Evolutionary conservation across 2,329 filamentous ascomycete species (phyloP), one percentile per base, ranked within the genome.

Genomic region (Microsporum audouinii): DNA sequence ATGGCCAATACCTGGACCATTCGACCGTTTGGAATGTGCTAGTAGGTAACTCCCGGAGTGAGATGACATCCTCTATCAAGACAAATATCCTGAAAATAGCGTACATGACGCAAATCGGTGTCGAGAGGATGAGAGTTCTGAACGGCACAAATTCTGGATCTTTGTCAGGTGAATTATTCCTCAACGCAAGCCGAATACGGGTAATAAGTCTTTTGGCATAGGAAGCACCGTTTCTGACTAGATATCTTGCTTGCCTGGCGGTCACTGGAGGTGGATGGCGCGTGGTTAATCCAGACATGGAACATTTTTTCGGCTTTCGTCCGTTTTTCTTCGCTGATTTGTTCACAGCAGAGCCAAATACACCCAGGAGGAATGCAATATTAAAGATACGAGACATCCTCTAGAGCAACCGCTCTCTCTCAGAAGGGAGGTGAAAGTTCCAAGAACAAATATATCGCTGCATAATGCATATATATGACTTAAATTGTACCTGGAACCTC

Each of bases 371-470:
- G 17, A 23, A 23, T 23, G 10, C 39, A 31, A 58, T 27, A 29
- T 41, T 61, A 4, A 47, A 31, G 7, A 58, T 17, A 36, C 2
- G 41, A 3, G 55, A 14, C 5, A 58, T 36, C 4, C 38, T 57
- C 60, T 57, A 62, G 38, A 49, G 4, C 6, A 59, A 2, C 8
- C 33, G 8, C 33, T 62, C 60, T 2, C 7, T 27, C 1, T 17
- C n/a, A 3, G 60, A 57, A 23, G 60, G 56, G 31, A 62, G 56
- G 38, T 55, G 41, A 31, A 55, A 51, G 17, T 61, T 55, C 60
- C 60, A 61, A 1, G 27, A 56, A 45, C 45, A 61, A 17, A 17
- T 59, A 61, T 31, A 61, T 59, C 34, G 2, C 27, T 14, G 23
- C 17, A 17, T 61, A 62, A 2, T 23, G 47, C 7, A 23, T 4